A percentile compares a stretch with the other conserved stretches of the same genome.
These are phyloP conservation scores for Pseudoscleropodium purum DNA, from an alignment of 225 moss, liverwort and hornwort genomes.

Conservation along the genomic window DNA sequence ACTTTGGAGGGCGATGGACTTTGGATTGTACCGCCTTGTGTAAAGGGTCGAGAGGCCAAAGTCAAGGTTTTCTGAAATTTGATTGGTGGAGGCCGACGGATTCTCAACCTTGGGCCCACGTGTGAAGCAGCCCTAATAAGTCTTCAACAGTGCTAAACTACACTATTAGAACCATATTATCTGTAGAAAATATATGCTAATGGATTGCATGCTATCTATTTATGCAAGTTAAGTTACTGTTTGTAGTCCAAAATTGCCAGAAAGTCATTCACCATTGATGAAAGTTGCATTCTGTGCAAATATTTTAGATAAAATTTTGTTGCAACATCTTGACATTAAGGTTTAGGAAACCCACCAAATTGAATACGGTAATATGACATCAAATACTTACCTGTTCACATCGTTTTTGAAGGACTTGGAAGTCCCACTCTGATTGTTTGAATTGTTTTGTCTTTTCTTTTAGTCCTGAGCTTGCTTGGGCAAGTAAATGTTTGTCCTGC, in stretches of 20 bases:
- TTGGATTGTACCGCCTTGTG: too few species aligned
- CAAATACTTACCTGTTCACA: constrained; percentile 27
- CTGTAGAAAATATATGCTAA: not conserved
- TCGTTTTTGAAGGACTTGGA: constrained; percentile 53
- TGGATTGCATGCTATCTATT: not conserved
- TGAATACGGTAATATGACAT: not conserved
- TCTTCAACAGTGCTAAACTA: not conserved
- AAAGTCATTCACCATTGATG: not conserved
- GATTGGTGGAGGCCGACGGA: too few species aligned
- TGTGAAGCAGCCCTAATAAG: too few species aligned
- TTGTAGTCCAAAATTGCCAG: too few species aligned
- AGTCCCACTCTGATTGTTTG: constrained; percentile 68
- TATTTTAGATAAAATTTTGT: not conserved
- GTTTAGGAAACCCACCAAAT: not conserved
- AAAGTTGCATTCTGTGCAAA: not conserved
- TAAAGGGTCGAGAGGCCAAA: too few species aligned
- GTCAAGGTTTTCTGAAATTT: too few species aligned
- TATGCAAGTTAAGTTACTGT: not conserved
- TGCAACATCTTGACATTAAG: not conserved
- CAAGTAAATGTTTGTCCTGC: constrained; percentile 59
- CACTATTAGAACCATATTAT: too few species aligned
- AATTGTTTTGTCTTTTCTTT: constrained; percentile 48
- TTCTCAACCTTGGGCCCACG: too few species aligned
- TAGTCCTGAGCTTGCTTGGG: constrained; percentile 26
- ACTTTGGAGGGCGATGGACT: too few species aligned